Percentiles rank a stretch among this genome's conserved stretches.
Conservation (phyloP, 768 basidiomycete species). For the Cyathus striatus region DNA sequence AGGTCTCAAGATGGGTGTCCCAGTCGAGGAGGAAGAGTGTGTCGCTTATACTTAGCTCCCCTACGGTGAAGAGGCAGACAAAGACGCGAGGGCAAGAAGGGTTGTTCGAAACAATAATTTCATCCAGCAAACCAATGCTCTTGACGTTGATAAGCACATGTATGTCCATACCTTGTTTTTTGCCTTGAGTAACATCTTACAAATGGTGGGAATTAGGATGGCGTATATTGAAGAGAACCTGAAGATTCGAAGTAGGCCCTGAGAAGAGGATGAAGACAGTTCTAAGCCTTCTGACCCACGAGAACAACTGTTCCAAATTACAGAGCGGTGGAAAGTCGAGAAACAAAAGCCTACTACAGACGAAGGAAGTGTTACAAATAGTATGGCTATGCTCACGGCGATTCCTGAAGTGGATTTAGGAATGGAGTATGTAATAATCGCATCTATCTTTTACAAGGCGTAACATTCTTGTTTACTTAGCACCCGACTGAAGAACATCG, state of each 20-base stretch:
- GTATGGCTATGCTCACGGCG: conserved; percentile 92
- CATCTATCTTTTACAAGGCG: background rate
- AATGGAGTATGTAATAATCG: conserved; percentile 80
- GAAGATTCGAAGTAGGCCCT: conserved; percentile 58
- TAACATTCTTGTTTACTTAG: conserved; percentile 33
- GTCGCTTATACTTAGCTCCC: conserved; percentile 22
- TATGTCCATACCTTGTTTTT: conserved; percentile 30
- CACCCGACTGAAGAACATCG: conserved; percentile 88
- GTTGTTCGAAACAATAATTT: conserved; percentile 88
- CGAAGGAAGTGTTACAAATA: conserved; percentile 92
- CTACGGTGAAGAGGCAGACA: conserved; percentile 55
- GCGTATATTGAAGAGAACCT: conserved; percentile 96
- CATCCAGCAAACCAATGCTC: conserved; percentile 92
- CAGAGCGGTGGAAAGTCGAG: conserved; percentile 59
- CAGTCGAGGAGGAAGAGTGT: conserved; percentile 59
- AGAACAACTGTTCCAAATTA: conserved; percentile 72
- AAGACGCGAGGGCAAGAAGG: conserved; percentile 65
- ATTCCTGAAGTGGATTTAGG: conserved; percentile 98
- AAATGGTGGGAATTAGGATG: conserved; percentile 57
- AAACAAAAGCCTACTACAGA: conserved; percentile 59
- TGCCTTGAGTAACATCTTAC: background rate
- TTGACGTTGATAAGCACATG: conserved; percentile 99
- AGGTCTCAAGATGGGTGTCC: conserved; percentile 51
- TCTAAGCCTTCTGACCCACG: conserved; percentile 58
- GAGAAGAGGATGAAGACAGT: conserved; percentile 40